Evolutionary conservation across 148 eudicot species (phyloP).

Genomic region (Chenopodium suecicum): DNA sequence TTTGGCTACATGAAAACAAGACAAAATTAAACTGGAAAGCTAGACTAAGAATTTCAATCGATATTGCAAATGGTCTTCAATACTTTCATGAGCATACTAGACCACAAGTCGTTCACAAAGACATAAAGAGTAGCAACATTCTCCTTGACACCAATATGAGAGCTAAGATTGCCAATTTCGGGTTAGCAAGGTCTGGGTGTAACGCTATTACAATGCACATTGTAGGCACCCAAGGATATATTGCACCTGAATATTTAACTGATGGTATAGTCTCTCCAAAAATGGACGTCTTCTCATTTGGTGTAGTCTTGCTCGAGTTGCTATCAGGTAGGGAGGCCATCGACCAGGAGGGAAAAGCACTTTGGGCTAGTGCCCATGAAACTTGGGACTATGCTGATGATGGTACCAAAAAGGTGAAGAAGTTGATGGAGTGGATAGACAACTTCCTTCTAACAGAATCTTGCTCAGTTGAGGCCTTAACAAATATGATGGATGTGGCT

Average conservation of each 20-base stretch:
- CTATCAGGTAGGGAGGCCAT: slow-evolving; percentile 69
- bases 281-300: slow-evolving; percentile 84
- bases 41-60: slow-evolving; percentile 67
- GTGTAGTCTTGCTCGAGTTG: slow-evolving; percentile 84
- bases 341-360: slow-evolving; percentile 50
- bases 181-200: slow-evolving; percentile 87
- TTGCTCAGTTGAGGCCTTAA: slow-evolving; percentile 50
- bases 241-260: slow-evolving; percentile 78
- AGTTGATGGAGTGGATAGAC: slow-evolving; percentile 56
- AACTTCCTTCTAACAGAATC: slow-evolving; percentile 38
- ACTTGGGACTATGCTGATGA: slow-evolving; percentile 46
- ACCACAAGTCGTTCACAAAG: slow-evolving; percentile 91
- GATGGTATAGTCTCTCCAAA: slow-evolving; percentile 87
- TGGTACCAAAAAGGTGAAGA: slow-evolving; percentile 40
- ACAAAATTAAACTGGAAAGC: slow-evolving; percentile 65
- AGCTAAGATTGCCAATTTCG: slow-evolving; percentile 89
- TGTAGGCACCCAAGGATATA: slow-evolving; percentile 95
- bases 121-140: slow-evolving; percentile 84
- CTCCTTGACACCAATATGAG: slow-evolving; percentile 74
- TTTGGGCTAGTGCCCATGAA: slow-evolving; percentile 46
- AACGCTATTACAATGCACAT: slow-evolving; percentile 94
- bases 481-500: slow-evolving; percentile 53
- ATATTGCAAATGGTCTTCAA: slow-evolving; percentile 86
- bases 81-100: slow-evolving; percentile 91
- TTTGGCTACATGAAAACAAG: slow-evolving; percentile 61